Evolutionary conservation across 73 alveolate species (phyloP), one percentile per base, ranked within the genome.

Genomic region (Paramecium biaurelia): DNA sequence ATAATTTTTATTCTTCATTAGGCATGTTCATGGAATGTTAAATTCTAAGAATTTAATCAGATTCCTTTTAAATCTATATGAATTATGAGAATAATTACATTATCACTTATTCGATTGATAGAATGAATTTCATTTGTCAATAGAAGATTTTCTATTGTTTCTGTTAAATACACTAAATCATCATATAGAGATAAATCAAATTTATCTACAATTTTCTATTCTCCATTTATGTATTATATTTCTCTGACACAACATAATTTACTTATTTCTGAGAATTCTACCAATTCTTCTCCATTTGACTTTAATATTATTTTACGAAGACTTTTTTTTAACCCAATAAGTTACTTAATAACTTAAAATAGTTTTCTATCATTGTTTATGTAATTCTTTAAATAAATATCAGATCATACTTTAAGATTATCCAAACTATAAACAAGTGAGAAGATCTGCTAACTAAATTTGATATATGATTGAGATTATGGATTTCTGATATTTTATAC

Each of bases 151-250:
- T 79, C 90, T 2, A 79, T 79, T 4, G 56, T 63, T 18, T 79
- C 57, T 14, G 74, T 79, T 4, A 79, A 23, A 34, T 24, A 79
- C 4, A 79, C 70, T 20, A 79, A 43, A 79, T 79, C 90, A 79
- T 79, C 90, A 24, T 43, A 43, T 0, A 79, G 43, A 11, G 76
- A 42, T 79, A 79, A 11, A 79, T 79, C 90, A 34, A 79, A 79
- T 45, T 79, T 79, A 30, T 38, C 72, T 2, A 79, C 76, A 79
- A 79, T 24, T 24, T 24, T 79, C 28, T 41, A 18, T 24, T 79
- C 70, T 43, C 90, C 90, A 79, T 79, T 47, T 15, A 79, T 79
- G 12, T 43, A 43, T 7, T 23, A 23, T 12, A 42, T 79, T 7
- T 79, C 90, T 24, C 56, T 38, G 2, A 79, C 34, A 24, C 74